Conservation (phyloP, 768 basidiomycete genomes). For the Mycena kentingensis region DNA sequence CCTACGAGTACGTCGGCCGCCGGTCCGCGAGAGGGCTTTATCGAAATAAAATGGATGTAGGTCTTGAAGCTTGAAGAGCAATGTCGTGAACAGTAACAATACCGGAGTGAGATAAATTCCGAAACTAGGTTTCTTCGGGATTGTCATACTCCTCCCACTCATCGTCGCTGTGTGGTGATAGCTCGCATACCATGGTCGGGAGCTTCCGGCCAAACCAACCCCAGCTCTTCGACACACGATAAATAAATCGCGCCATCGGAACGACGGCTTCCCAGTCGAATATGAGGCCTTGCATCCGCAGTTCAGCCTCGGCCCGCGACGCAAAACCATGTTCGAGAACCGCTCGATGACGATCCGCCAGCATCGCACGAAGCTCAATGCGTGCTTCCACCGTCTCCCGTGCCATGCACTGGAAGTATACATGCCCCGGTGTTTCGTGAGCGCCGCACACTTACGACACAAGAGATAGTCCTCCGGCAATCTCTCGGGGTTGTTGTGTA, state of each 20-base stretch:
- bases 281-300: background rate
- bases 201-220: background rate
- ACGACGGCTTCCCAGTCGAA: background rate
- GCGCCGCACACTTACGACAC: conserved; percentile 3
- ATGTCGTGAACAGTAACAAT: too few relatives aligned
- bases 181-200: conserved; percentile 1
- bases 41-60: too few relatives aligned
- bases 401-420: conserved; percentile 4
- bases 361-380: background rate
- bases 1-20: too few relatives aligned
- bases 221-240: background rate
- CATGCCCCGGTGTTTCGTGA: conserved; percentile 6
- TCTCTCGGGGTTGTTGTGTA: background rate
- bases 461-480: background rate
- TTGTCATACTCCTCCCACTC: background rate
- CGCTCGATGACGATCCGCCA: background rate
- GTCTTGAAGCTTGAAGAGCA: too few relatives aligned
- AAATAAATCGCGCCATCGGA: conserved; percentile 7
- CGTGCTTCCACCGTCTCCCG: conserved; percentile 1
- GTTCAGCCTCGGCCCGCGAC: background rate
- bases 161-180: background rate
- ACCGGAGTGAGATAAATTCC: too few relatives aligned
- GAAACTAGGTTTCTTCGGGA: too few relatives aligned
- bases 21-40: too few relatives aligned
- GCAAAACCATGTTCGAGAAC: background rate